Evolutionary conservation across 805 yeast genomes (phyloP).

Genomic region (Lipomyces japonicus): DNA sequence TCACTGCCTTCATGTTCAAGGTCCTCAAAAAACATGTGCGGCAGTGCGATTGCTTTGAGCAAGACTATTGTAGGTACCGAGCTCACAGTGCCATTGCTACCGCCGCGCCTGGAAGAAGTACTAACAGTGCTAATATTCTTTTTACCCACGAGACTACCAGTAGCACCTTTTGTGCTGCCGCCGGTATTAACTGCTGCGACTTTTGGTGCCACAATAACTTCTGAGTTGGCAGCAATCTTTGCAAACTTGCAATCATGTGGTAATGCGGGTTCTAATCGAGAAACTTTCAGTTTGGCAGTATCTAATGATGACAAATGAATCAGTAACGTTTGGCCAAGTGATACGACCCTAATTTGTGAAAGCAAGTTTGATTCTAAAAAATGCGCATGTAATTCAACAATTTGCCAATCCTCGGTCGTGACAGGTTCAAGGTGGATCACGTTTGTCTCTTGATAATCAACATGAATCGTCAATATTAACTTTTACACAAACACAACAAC

Average conservation of each 20-base stretch:
- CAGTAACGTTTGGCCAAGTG: slow-evolving; percentile 44
- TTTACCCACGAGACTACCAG: slow-evolving; percentile 2
- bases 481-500: not conserved
- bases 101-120: slow-evolving; percentile 1
- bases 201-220: slow-evolving; percentile 75
- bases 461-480: slow-evolving; percentile 46
- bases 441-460: slow-evolving; percentile 50
- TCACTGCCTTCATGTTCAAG: slow-evolving; percentile 28
- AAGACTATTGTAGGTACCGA: too few relatives aligned
- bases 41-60: slow-evolving; percentile 54
- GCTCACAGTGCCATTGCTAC: too few relatives aligned
- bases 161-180: not conserved
- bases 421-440: slow-evolving; percentile 75
- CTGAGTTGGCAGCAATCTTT: slow-evolving; percentile 58
- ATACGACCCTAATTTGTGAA: slow-evolving; percentile 75
- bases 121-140: slow-evolving; percentile 10
- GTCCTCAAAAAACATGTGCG: slow-evolving; percentile 44
- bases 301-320: slow-evolving; percentile 66
- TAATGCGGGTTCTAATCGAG: slow-evolving; percentile 44
- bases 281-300: slow-evolving; percentile 55
- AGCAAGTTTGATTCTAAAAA: slow-evolving; percentile 69
- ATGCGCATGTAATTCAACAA: slow-evolving; percentile 76
- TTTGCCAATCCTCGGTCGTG: slow-evolving; percentile 81
- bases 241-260: slow-evolving; percentile 40
- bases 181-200: slow-evolving; percentile 1